Percentiles rank a stretch among this genome's conserved stretches.
phyloP scores from a whole-genome alignment of 495 filamentous ascomycete species.

The Lasiosphaeris hirsuta region DNA sequence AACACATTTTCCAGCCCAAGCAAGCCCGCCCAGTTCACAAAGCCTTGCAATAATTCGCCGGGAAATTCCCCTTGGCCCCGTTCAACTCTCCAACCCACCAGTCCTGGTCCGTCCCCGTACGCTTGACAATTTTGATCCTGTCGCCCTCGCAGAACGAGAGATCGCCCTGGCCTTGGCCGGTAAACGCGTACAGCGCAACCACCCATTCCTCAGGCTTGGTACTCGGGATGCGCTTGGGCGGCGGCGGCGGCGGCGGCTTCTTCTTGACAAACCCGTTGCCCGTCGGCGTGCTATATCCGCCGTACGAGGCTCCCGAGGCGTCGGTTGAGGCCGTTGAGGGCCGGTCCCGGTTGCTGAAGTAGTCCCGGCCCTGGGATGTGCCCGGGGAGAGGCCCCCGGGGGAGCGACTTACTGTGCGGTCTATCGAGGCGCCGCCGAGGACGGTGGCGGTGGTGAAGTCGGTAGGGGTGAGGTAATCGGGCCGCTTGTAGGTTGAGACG shows the following conservation, averaged over 20 bases:
- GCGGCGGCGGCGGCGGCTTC: constrained; percentile 63
- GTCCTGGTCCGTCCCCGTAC: constrained; percentile 82
- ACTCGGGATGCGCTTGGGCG: constrained; percentile 52
- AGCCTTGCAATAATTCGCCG: constrained; percentile 80
- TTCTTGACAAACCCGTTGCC: constrained; percentile 33
- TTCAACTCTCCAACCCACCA: constrained; percentile 92
- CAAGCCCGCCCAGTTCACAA: constrained; percentile 7
- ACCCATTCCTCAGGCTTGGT: constrained; percentile 60
- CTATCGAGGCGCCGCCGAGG: constrained; percentile 30
- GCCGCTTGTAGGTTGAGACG: constrained; percentile 21
- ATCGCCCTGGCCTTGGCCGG: constrained; percentile 69
- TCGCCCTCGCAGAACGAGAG: constrained; percentile 81
- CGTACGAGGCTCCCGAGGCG: constrained; percentile 31
- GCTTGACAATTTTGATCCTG: constrained; percentile 76
- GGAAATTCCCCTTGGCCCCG: constrained; percentile 75
- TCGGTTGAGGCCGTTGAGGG: constrained; percentile 37
- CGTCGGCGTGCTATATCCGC: constrained; percentile 21
- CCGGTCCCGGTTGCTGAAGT: constrained; percentile 42
- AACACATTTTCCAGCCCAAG: neutral
- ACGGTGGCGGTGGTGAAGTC: constrained; percentile 46
- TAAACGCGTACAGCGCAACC: constrained; percentile 77
- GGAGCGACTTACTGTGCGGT: constrained; percentile 16
- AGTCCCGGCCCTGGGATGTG: constrained; percentile 40
- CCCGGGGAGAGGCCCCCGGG: constrained; percentile 21
- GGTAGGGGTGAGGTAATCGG: constrained; percentile 38